Conservation (phyloP, 306 rosid species). For the Parietaria judaica region DNA sequence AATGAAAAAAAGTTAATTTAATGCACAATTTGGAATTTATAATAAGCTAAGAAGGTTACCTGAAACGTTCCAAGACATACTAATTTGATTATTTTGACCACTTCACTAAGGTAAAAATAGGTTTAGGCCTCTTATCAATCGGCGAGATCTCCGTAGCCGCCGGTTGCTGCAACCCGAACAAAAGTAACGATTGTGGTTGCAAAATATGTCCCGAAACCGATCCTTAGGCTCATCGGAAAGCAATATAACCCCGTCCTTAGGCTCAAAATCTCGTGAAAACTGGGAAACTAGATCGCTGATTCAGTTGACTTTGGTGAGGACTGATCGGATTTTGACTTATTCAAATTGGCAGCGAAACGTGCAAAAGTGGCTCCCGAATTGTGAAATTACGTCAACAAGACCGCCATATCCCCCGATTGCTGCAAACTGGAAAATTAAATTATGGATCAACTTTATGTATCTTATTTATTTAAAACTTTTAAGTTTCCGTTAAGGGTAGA, state of each 20-base stretch:
- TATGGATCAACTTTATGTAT: background rate
- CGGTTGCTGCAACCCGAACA: too few relatives aligned
- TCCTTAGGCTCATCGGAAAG: constrained; percentile 1
- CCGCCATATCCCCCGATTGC: constrained; percentile 92
- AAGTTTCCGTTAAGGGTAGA: too few relatives aligned
- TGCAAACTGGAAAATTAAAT: constrained; percentile 44
- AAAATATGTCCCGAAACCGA: background rate
- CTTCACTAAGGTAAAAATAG: background rate
- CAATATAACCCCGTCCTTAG: background rate
- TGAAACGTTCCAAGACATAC: background rate
- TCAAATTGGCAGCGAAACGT: constrained; percentile 53
- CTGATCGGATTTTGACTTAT: constrained; percentile 6
- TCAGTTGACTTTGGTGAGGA: background rate
- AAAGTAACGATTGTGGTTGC: too few relatives aligned
- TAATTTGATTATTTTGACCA: background rate
- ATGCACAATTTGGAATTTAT: too few relatives aligned
- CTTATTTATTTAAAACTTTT: too few relatives aligned
- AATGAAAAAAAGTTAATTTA: too few relatives aligned
- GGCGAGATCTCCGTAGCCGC: too few relatives aligned
- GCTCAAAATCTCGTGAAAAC: background rate
- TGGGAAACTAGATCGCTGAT: background rate
- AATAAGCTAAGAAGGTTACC: too few relatives aligned
- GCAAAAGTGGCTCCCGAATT: constrained; percentile 91
- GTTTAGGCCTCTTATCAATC: background rate
- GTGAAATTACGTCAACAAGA: constrained; percentile 80